phyloP scores from a whole-genome alignment of 768 basidiomycete species.

The Tubosaeta brunneosetosa region DNA sequence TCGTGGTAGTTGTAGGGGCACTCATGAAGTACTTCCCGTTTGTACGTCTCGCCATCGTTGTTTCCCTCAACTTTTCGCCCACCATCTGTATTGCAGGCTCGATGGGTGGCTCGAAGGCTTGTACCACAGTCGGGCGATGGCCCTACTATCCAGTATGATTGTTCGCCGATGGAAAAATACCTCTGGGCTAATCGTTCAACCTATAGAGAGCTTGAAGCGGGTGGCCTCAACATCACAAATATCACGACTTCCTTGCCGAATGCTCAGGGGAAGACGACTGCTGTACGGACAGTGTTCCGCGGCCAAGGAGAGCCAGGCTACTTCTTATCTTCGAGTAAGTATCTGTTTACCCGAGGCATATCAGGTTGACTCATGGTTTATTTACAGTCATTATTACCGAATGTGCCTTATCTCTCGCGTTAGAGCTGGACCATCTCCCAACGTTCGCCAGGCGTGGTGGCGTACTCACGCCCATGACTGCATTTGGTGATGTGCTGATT shows the following conservation, averaged over 20 bases:
- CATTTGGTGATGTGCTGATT: slow-evolving; percentile 73
- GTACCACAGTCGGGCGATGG: slow-evolving; percentile 55
- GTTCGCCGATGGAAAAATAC: neutral
- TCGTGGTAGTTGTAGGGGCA: slow-evolving; percentile 18
- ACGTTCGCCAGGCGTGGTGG: slow-evolving; percentile 62
- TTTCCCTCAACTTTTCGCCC: neutral
- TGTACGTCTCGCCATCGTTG: slow-evolving; percentile 30
- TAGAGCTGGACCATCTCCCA: slow-evolving; percentile 54
- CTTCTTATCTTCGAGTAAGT: slow-evolving; percentile 14
- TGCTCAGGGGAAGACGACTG: slow-evolving; percentile 35
- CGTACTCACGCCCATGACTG: slow-evolving; percentile 77
- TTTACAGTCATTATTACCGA: slow-evolving; percentile 71
- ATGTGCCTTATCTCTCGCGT: slow-evolving; percentile 65
- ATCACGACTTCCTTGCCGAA: slow-evolving; percentile 57
- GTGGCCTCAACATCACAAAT: slow-evolving; percentile 62
- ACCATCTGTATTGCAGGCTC: slow-evolving; percentile 31
- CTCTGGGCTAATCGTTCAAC: slow-evolving; percentile 2
- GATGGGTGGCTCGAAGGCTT: slow-evolving; percentile 51
- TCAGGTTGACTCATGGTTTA: slow-evolving; percentile 1
- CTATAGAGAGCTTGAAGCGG: slow-evolving; percentile 51
- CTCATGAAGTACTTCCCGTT: slow-evolving; percentile 31
- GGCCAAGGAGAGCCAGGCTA: slow-evolving; percentile 80
- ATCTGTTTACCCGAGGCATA: neutral
- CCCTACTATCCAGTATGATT: slow-evolving; percentile 54
- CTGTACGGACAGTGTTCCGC: slow-evolving; percentile 55